phyloP scores from a whole-genome alignment of 352 stramenopile species.

The Phytophthora sp. region DNA sequence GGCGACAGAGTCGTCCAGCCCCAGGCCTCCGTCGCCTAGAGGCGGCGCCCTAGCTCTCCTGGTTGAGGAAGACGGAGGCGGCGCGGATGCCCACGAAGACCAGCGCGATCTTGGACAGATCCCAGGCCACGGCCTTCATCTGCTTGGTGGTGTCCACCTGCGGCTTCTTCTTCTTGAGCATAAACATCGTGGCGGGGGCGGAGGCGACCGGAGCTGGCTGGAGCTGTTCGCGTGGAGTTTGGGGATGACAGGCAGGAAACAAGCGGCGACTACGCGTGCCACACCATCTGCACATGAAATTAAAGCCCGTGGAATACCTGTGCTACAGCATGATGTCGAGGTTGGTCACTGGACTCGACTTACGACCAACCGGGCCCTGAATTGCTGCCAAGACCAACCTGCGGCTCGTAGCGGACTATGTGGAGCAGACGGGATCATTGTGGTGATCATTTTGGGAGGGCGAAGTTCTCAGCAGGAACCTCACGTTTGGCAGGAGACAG shows the following conservation, averaged over 20 bases:
- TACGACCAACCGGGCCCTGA: too few relatives aligned
- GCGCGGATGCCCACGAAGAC: slow-evolving; percentile 79
- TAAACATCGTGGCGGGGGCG: slow-evolving; percentile 60
- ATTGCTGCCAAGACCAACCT: too few relatives aligned
- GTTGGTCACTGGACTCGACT: too few relatives aligned
- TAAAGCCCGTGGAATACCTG: not conserved
- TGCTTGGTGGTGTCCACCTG: slow-evolving; percentile 81
- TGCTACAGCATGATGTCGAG: not conserved
- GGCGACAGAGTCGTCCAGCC: slow-evolving; percentile 2
- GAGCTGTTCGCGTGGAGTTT: not conserved
- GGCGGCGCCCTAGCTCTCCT: slow-evolving; percentile 42
- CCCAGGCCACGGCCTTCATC: slow-evolving; percentile 76
- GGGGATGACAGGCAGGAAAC: slow-evolving; percentile 25
- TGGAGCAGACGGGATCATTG: too few relatives aligned
- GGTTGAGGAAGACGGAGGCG: slow-evolving; percentile 74
- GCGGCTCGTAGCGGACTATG: too few relatives aligned
- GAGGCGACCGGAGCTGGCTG: not conserved
- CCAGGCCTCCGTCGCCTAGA: not conserved
- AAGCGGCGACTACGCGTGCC: not conserved
- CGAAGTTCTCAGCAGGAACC: too few relatives aligned
- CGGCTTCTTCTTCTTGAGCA: slow-evolving; percentile 91
- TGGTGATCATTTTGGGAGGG: too few relatives aligned
- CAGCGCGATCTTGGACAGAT: slow-evolving; percentile 76
- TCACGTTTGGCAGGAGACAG: too few relatives aligned
- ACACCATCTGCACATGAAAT: slow-evolving; percentile 5